A percentile compares a stretch with the other conserved stretches of the same genome.
Evolutionary conservation across 106 monocot genomes (phyloP).

Genomic region (Apostasia ramifera): DNA sequence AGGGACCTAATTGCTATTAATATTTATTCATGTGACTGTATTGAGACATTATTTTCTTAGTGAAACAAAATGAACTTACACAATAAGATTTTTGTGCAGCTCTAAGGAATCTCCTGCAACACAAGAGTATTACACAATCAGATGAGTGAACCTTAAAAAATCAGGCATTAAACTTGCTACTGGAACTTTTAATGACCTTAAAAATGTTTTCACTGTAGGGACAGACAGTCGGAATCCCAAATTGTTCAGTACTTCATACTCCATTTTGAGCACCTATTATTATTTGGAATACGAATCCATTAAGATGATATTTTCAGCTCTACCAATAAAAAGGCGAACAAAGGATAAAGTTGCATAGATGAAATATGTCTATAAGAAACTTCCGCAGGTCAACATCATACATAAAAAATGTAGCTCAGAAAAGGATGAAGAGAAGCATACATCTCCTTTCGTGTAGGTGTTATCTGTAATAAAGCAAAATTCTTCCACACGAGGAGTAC

Average conservation of each 20-base stretch:
- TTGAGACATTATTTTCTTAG: neutral
- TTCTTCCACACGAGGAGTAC: constrained; percentile 75
- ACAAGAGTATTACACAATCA: neutral
- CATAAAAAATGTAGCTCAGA: neutral
- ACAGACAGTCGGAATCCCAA: constrained; percentile 51
- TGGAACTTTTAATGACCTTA: constrained; percentile 34
- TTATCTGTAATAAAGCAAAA: constrained; percentile 90
- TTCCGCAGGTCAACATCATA: too few species aligned
- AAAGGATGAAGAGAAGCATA: constrained; percentile 15
- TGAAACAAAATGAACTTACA: constrained; percentile 22
- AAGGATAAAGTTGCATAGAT: neutral
- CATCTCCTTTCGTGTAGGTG: constrained; percentile 60
- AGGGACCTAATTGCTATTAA: too few species aligned
- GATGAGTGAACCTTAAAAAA: neutral
- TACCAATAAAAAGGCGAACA: neutral
- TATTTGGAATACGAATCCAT: too few species aligned
- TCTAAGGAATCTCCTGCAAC: constrained; percentile 75
- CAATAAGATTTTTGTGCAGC: constrained; percentile 62
- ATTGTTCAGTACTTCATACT: constrained; percentile 43
- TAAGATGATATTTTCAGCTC: too few species aligned
- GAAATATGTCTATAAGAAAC: too few species aligned
- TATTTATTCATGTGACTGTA: too few species aligned
- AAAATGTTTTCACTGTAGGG: constrained; percentile 78
- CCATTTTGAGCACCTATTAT: constrained; percentile 69
- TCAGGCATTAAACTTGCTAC: neutral